phyloP scores from a whole-genome alignment of 2,329 filamentous ascomycete species.

The Myriangium duriaei region DNA sequence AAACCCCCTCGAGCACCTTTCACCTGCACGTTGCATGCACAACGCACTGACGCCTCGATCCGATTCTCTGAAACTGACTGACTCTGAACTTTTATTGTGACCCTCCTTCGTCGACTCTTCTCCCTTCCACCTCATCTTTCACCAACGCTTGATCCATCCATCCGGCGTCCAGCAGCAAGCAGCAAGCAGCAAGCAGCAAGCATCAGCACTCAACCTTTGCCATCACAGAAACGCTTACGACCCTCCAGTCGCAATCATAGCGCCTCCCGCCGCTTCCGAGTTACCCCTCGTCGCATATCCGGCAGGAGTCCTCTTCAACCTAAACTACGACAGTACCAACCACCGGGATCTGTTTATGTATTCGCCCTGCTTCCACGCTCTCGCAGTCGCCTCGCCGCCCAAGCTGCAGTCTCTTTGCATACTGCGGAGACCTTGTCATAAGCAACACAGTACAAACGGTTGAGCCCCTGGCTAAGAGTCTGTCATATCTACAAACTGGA shows the following conservation, averaged over 20 bases:
- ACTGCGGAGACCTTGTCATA: slow-evolving; percentile 86
- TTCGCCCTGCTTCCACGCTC: slow-evolving; percentile 92
- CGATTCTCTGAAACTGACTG: neutral
- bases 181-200: too few relatives aligned
- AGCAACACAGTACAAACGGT: slow-evolving; percentile 82
- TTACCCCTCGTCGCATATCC: neutral
- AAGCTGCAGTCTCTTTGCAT: slow-evolving; percentile 97
- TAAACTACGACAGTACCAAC: slow-evolving; percentile 8
- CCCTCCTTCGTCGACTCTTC: slow-evolving; percentile 1
- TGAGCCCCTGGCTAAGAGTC: slow-evolving; percentile 36
- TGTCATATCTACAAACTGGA: too few relatives aligned
- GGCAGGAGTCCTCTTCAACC: slow-evolving; percentile 3
- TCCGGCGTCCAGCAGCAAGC: neutral
- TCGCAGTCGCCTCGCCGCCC: slow-evolving; percentile 84
- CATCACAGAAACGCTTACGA: slow-evolving; percentile 3
- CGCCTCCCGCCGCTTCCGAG: slow-evolving; percentile 8
- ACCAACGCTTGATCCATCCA: neutral
- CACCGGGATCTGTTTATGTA: slow-evolving; percentile 66
- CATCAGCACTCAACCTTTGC: too few relatives aligned
- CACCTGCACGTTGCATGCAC: too few relatives aligned
- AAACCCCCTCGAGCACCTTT: too few relatives aligned
- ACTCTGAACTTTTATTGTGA: neutral
- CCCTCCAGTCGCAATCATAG: slow-evolving; percentile 5
- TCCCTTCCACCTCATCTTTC: slow-evolving; percentile 2
- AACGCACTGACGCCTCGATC: neutral